Base-by-base conservation (phyloP, 116 monocot genomes). In the Phalaenopsis hybrid region DNA sequence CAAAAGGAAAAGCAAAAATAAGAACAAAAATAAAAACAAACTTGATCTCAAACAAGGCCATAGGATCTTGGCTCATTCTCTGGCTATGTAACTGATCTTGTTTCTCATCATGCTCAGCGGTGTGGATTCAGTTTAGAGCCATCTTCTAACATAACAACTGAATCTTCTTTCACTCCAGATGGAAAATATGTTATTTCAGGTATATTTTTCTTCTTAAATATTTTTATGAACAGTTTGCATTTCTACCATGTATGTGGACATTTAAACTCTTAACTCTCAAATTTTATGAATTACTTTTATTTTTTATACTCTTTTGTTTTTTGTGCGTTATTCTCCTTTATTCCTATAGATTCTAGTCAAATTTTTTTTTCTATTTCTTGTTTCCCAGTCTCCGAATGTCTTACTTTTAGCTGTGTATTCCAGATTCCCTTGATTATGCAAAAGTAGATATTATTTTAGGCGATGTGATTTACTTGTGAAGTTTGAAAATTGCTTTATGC, bases 111-210 rank as follows among this genome's bases (percentile, higher is more conserved):
- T 77, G 34, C 81, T 82, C 83, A 96, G 96, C 87, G 83, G 0
- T 96, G 96, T 81, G 96, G 93, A 68, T 96, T 96, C 78, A 93
- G 92, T 83, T 79, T 96, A 70, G 96, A 96, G 81, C 88, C 92
- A 70, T 96, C 88, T 80, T 82, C 89, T 0, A 89, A 85, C 84
- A 44, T 84, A 61, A 89, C 89, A 63, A 89, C 86, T 41, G 96
- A 96, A 79, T 90, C 93, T 57, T 89, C 93, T 75, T 96, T 96
- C 81, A 96, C 96, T 81, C 96, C 96, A 75, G 96, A 96, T 84
- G 96, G 94, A 74, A 90, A 89, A 59, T 96, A 96, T 81, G 88
- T 96, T 8, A 61, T 96, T 33, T 90, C 96, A 92, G 96, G 96
- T 96, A 9, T 20, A 61, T 43, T 18, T 23, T 23, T 55, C 45